Conservation (phyloP, 768 basidiomycete genomes). For the Macrolepiota dolichaula region DNA sequence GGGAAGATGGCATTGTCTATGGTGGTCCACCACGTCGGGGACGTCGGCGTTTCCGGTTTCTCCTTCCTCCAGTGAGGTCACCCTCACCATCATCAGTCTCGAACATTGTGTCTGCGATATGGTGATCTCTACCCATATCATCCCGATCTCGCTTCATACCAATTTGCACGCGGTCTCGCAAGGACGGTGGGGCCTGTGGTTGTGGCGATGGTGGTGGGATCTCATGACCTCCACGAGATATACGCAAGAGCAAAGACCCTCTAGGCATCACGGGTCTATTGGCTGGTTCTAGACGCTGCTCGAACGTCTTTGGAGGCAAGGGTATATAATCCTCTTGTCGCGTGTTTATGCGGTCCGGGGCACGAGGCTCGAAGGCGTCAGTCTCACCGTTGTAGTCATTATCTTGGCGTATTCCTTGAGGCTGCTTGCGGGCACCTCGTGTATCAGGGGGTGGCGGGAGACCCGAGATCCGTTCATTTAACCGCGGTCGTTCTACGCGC, state of each 20-base stretch:
- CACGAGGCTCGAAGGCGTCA: slow-evolving; percentile 10
- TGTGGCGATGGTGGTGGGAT: neutral
- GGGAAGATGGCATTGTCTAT: slow-evolving; percentile 1
- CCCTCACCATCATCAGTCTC: slow-evolving; percentile 7
- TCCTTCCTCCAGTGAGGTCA: slow-evolving; percentile 2
- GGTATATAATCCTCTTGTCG: slow-evolving; percentile 10
- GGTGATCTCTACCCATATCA: slow-evolving; percentile 2
- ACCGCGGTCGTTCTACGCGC: neutral
- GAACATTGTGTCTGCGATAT: neutral
- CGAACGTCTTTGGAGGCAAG: slow-evolving; percentile 5
- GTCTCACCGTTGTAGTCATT: slow-evolving; percentile 9
- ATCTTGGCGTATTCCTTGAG: slow-evolving; percentile 4
- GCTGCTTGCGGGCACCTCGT: slow-evolving; percentile 3
- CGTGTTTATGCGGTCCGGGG: slow-evolving; percentile 7
- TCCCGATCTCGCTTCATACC: slow-evolving; percentile 12
- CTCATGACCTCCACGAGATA: slow-evolving; percentile 8
- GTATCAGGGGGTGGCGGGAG: neutral
- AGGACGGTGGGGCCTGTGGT: neutral
- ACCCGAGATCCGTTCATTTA: slow-evolving; percentile 3
- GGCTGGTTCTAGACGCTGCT: slow-evolving; percentile 4
- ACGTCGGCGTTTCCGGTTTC: slow-evolving; percentile 3
- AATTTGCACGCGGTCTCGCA: slow-evolving; percentile 14
- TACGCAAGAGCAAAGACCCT: slow-evolving; percentile 9
- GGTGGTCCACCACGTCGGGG: slow-evolving; percentile 7
- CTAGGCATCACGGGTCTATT: slow-evolving; percentile 1